Base-by-base conservation (phyloP, 768 basidiomycete genomes). In the Termitomyces sp. region DNA sequence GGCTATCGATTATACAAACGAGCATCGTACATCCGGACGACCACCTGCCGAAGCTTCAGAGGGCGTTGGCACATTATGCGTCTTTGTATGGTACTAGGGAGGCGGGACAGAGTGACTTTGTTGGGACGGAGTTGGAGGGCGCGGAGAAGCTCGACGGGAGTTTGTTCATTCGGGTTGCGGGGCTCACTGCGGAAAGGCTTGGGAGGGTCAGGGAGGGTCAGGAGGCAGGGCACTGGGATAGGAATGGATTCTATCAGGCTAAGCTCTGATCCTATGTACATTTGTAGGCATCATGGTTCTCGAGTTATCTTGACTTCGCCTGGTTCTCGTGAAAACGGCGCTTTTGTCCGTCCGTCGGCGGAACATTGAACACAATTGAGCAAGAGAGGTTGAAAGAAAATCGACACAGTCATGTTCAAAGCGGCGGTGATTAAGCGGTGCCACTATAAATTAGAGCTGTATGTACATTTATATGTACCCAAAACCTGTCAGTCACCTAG, bases 21-120 rank as follows among this genome's bases (percentile, higher is more conserved):
- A 74, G 81, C 2, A 67, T 87, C 49, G 76, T 78, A 1, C 84
- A 89, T 63, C 83, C 84, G 0, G 81, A 86, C 62, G 86, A 88
- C 45, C 77, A 78, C 58, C 61, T 77, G 22, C 64, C 73, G 6
- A 79, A 78, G 58, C 57, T 73, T 5, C 69, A 76, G 36, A 49
- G 56, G 39, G 56, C 56, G 6, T 63, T 80, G 13, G 70, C 73
- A 18, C 70, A 72, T 59, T 80, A 50, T 44, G 55, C 56, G 1
- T 48, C 46, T 31, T 6, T 68, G 22, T 69, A 66, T 55, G 67
- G 75, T 9, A 74, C 57, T 6, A 57, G 80, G 77, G 67, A 63
- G 20, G 56, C 64, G 0, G 67, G 69, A 2, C 48, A 57, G 30
- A 22, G 49, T 2, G 66, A 68, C 37, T 68, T 71, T 13, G 58